Conservation (phyloP, 2,329 filamentous ascomycete genomes). For the Orbilia javanica region DNA sequence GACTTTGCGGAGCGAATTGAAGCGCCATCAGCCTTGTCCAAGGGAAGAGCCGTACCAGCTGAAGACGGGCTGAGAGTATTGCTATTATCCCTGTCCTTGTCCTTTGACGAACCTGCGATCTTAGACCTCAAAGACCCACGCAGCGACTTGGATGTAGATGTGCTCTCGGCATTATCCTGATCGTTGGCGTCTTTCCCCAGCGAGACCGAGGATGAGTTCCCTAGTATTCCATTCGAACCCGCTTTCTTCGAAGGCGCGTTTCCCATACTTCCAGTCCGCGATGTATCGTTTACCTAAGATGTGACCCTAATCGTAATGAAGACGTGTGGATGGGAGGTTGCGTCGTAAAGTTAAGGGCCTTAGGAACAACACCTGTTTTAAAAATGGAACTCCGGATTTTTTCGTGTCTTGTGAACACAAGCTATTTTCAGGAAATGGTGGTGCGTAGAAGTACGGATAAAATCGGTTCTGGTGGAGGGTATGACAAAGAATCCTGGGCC, state of each 20-base stretch:
- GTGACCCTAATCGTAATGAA: conserved; percentile 3
- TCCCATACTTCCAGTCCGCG: conserved; percentile 60
- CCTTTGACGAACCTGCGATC: conserved; percentile 60
- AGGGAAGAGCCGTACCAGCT: conserved; percentile 47
- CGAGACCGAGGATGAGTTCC: conserved; percentile 43
- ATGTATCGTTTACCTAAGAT: conserved; percentile 21
- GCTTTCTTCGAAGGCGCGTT: conserved; percentile 62
- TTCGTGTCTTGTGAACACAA: conserved; percentile 40
- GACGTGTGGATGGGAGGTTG: conserved; percentile 25
- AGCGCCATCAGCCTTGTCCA: conserved; percentile 59
- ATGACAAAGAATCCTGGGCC: conserved; percentile 33
- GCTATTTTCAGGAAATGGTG: conserved; percentile 34
- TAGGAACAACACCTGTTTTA: conserved; percentile 33
- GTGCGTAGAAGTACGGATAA: conserved; percentile 47
- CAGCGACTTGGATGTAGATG: conserved; percentile 60
- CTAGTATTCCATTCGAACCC: conserved; percentile 57
- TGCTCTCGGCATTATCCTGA: conserved; percentile 51
- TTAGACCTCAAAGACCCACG: conserved; percentile 62
- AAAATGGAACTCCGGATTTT: conserved; percentile 21
- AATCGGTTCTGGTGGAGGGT: conserved; percentile 46
- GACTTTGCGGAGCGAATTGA: conserved; percentile 59
- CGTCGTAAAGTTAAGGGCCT: conserved; percentile 30
- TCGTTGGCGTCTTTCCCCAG: conserved; percentile 51
- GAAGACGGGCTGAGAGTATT: conserved; percentile 56
- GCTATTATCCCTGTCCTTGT: conserved; percentile 59